Conservation (phyloP, 2,329 filamentous ascomycete species). For the Fusarium subtropicale region DNA sequence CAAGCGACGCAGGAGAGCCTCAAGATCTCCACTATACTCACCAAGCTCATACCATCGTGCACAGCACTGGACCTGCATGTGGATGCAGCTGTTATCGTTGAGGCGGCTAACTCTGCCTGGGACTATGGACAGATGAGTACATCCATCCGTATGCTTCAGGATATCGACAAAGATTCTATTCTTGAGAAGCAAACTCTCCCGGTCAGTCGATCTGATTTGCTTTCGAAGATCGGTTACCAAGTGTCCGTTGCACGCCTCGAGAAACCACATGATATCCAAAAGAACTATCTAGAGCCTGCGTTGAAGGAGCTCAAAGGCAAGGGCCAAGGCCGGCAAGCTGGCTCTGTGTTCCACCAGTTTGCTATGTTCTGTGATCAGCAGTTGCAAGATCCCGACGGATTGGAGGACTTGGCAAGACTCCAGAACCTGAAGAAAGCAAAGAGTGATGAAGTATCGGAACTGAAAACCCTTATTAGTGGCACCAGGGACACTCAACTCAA, state of each 20-base stretch:
- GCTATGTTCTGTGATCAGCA: slow-evolving; percentile 96
- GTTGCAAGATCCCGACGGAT: slow-evolving; percentile 83
- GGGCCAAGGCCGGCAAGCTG: slow-evolving; percentile 77
- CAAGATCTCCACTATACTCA: slow-evolving; percentile 85
- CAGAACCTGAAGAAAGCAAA: slow-evolving; percentile 84
- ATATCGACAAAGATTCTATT: slow-evolving; percentile 70
- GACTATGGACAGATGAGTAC: slow-evolving; percentile 90
- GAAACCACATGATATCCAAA: slow-evolving; percentile 90
- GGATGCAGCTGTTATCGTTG: slow-evolving; percentile 80
- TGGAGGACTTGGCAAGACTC: slow-evolving; percentile 86
- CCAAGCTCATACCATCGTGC: slow-evolving; percentile 78
- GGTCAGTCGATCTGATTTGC: slow-evolving; percentile 79
- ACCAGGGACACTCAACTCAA: slow-evolving; percentile 65
- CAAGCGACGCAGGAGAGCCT: slow-evolving; percentile 87
- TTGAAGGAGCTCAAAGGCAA: slow-evolving; percentile 81
- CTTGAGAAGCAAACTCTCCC: slow-evolving; percentile 76
- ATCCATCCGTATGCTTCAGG: slow-evolving; percentile 89
- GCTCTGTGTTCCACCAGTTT: slow-evolving; percentile 93
- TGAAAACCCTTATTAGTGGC: slow-evolving; percentile 70
- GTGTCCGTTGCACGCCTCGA: slow-evolving; percentile 90
- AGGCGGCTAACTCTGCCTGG: slow-evolving; percentile 92
- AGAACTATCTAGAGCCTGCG: slow-evolving; percentile 85
- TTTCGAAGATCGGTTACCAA: slow-evolving; percentile 89
- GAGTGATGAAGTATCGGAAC: slow-evolving; percentile 79
- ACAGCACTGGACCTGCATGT: slow-evolving; percentile 78